Conservation (phyloP, 805 yeast species). For the Sugiyamaella chiloensis region DNA sequence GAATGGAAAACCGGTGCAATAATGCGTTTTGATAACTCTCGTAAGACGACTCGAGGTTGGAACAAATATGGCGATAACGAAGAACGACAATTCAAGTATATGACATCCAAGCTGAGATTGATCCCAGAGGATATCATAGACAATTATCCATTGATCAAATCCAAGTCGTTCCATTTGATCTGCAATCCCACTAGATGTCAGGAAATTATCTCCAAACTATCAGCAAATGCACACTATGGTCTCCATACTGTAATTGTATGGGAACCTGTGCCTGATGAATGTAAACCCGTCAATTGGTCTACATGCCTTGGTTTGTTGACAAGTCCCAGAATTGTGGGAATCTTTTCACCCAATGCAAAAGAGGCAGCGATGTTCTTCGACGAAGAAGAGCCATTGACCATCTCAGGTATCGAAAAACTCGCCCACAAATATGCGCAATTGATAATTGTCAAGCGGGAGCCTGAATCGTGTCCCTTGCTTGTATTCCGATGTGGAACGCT, state of each 20-base stretch:
- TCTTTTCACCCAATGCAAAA: constrained; percentile 79
- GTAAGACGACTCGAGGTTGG: constrained; percentile 79
- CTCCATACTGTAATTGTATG: constrained; percentile 52
- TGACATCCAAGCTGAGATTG: constrained; percentile 59
- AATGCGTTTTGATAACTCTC: constrained; percentile 46
- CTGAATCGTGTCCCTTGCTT: constrained; percentile 26
- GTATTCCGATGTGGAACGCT: constrained; percentile 73
- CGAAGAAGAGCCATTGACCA: constrained; percentile 39
- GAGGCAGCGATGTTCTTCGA: constrained; percentile 72
- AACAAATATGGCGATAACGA: constrained; percentile 68
- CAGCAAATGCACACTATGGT: constrained; percentile 18
- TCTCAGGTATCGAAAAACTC: constrained; percentile 41
- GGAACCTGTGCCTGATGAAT: constrained; percentile 85
- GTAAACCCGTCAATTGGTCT: constrained; percentile 50
- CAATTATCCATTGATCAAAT: constrained; percentile 37
- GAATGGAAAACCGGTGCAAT: constrained; percentile 62
- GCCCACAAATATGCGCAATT: constrained; percentile 29
- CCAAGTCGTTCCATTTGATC: constrained; percentile 62
- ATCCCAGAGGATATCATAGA: constrained; percentile 51
- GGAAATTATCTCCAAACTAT: constrained; percentile 42
- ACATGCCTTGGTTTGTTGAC: constrained; percentile 39
- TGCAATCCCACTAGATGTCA: constrained; percentile 65
- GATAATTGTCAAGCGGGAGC: not conserved
- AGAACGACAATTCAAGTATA: constrained; percentile 56
- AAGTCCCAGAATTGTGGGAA: constrained; percentile 39